phyloP scores from a whole-genome alignment of 2,329 filamentous ascomycete genomes.

The Pseudopithomyces maydicus region DNA sequence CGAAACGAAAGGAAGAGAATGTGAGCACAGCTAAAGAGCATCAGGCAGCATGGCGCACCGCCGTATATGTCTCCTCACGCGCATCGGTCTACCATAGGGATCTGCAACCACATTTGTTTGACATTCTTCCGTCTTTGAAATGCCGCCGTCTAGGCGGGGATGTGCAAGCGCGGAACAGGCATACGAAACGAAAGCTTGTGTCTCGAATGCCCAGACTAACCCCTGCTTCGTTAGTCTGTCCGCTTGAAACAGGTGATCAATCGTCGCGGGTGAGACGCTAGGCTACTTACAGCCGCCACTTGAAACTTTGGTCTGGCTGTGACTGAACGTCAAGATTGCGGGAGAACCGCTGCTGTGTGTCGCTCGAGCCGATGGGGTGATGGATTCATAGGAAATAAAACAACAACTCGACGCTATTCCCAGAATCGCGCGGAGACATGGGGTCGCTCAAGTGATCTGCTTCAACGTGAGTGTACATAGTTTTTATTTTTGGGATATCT shows the following conservation, averaged over 20 bases:
- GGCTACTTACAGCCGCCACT: slow-evolving; percentile 17
- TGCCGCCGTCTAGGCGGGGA: slow-evolving; percentile 16
- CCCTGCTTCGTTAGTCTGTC: slow-evolving; percentile 24
- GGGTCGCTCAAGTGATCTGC: too few relatives aligned
- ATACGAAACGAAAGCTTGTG: slow-evolving; percentile 11
- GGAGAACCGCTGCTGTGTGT: background rate
- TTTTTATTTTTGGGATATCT: too few relatives aligned
- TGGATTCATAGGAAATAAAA: background rate
- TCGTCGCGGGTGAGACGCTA: slow-evolving; percentile 39
- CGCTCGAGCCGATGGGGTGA: background rate
- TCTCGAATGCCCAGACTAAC: slow-evolving; percentile 21
- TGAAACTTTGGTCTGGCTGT: slow-evolving; percentile 20
- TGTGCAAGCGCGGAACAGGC: slow-evolving; percentile 16
- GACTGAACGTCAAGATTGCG: background rate
- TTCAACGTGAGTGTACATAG: too few relatives aligned
- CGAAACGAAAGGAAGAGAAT: slow-evolving; percentile 13
- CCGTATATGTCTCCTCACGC: slow-evolving; percentile 9
- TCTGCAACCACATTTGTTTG: slow-evolving; percentile 30
- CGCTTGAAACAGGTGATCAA: slow-evolving; percentile 36
- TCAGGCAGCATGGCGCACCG: slow-evolving; percentile 14
- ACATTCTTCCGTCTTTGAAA: slow-evolving; percentile 11
- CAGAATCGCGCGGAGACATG: too few relatives aligned
- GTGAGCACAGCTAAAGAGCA: slow-evolving; percentile 36
- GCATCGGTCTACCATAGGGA: slow-evolving; percentile 15
- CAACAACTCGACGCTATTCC: too few relatives aligned